Conservation (phyloP, 805 yeast genomes). For the Tetrapisispora namnaoensis region DNA sequence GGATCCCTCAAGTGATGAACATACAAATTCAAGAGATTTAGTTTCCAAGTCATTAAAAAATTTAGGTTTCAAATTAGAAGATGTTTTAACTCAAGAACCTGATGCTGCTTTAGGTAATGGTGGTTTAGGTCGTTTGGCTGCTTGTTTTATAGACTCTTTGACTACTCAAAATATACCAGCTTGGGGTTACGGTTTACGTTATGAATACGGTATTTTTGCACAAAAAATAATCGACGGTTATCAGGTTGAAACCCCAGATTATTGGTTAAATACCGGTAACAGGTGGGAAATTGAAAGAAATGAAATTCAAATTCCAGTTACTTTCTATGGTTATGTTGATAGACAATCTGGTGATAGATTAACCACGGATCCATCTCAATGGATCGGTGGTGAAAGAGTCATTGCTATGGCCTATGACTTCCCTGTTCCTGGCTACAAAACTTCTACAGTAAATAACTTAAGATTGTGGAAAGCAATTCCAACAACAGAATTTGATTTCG, state of each 20-base stretch:
- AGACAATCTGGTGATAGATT: slow-evolving; percentile 40
- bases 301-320: slow-evolving; percentile 83
- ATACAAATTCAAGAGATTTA: slow-evolving; percentile 36
- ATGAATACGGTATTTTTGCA: slow-evolving; percentile 87
- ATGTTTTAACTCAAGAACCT: slow-evolving; percentile 73
- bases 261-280: slow-evolving; percentile 80
- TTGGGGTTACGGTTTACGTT: slow-evolving; percentile 93
- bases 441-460: slow-evolving; percentile 75
- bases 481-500: slow-evolving; percentile 82
- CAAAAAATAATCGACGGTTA: slow-evolving; percentile 86
- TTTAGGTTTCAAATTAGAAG: slow-evolving; percentile 83
- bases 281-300: slow-evolving; percentile 90
- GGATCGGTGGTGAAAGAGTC: slow-evolving; percentile 87
- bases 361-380: slow-evolving; percentile 51
- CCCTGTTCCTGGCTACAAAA: slow-evolving; percentile 86
- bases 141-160: slow-evolving; percentile 85
- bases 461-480: slow-evolving; percentile 88
- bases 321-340: slow-evolving; percentile 75
- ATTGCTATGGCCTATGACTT: slow-evolving; percentile 84
- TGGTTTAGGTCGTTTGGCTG: slow-evolving; percentile 89
- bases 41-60: slow-evolving; percentile 50
- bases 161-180: slow-evolving; percentile 82
- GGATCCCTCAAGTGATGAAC: slow-evolving; percentile 4
- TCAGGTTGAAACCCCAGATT: slow-evolving; percentile 91
- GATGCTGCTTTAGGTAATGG: slow-evolving; percentile 96